phyloP scores from a whole-genome alignment of 495 filamentous ascomycete genomes.

The Podospora anserina region DNA sequence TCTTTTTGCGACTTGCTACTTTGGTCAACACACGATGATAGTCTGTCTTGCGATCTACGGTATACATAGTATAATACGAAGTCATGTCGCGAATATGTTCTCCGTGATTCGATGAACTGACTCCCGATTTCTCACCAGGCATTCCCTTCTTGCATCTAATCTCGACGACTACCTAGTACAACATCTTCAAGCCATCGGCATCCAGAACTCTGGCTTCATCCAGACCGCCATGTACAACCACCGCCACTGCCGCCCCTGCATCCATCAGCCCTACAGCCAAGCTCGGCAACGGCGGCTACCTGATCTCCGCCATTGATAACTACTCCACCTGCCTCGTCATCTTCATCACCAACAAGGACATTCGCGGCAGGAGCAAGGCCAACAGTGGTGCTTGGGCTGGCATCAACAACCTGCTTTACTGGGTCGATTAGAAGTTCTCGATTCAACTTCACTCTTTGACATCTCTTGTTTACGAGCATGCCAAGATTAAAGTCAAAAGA shows the following conservation, averaged over 20 bases:
- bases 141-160: too few relatives aligned
- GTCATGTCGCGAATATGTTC: too few relatives aligned
- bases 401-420: background rate
- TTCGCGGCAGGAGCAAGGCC: background rate
- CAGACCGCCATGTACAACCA: background rate
- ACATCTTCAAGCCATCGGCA: conserved; percentile 1
- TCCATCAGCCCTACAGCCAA: background rate
- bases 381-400: background rate
- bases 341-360: background rate
- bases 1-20: too few relatives aligned
- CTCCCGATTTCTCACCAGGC: too few relatives aligned
- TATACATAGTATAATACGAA: too few relatives aligned
- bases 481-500: too few relatives aligned
- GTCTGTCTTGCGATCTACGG: too few relatives aligned
- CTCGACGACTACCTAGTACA: background rate
- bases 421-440: background rate
- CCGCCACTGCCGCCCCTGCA: background rate
- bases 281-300: background rate
- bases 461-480: too few relatives aligned
- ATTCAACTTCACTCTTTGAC: too few relatives aligned
- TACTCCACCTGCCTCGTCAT: background rate
- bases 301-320: background rate
- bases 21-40: too few relatives aligned
- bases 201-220: conserved; percentile 5
- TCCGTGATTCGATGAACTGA: too few relatives aligned